Evolutionary conservation across 192 early-diverging fungal genomes (phyloP).

Genomic region (Mortierella alpina): DNA sequence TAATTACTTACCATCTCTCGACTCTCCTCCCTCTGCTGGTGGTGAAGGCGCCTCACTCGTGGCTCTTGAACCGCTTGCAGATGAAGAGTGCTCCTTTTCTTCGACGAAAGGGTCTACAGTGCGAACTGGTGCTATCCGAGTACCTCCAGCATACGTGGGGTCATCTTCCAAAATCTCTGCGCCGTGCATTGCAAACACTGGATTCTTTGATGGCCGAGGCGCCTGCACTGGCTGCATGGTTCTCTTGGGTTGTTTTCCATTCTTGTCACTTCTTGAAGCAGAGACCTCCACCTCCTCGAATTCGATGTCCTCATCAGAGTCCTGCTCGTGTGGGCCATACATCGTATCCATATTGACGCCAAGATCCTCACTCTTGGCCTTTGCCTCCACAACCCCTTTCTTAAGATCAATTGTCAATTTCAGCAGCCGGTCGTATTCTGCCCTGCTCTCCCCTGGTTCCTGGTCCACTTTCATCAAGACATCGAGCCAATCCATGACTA

Average conservation of each 20-base stretch:
- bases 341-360: constrained; percentile 54
- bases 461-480: constrained; percentile 54
- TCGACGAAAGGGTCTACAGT: neutral
- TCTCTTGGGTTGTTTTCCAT: constrained; percentile 19
- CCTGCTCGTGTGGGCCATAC: constrained; percentile 35
- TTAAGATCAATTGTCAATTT: constrained; percentile 56
- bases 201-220: constrained; percentile 13
- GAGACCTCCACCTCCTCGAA: constrained; percentile 56
- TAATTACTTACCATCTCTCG: constrained; percentile 20
- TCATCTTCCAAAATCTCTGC: constrained; percentile 35
- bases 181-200: constrained; percentile 48
- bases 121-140: neutral
- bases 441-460: constrained; percentile 42
- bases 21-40: constrained; percentile 17
- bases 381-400: constrained; percentile 44
- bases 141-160: constrained; percentile 40
- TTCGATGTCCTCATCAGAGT: constrained; percentile 56
- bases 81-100: neutral
- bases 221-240: neutral
- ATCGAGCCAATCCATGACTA: constrained; percentile 62
- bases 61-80: neutral
- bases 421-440: constrained; percentile 51
- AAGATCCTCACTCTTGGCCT: constrained; percentile 51
- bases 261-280: constrained; percentile 3
- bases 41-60: constrained; percentile 7